A percentile compares a stretch with the other conserved stretches of the same genome.
Evolutionary conservation across 805 yeast genomes (phyloP).

Genomic region (Brettanomyces sp.): DNA sequence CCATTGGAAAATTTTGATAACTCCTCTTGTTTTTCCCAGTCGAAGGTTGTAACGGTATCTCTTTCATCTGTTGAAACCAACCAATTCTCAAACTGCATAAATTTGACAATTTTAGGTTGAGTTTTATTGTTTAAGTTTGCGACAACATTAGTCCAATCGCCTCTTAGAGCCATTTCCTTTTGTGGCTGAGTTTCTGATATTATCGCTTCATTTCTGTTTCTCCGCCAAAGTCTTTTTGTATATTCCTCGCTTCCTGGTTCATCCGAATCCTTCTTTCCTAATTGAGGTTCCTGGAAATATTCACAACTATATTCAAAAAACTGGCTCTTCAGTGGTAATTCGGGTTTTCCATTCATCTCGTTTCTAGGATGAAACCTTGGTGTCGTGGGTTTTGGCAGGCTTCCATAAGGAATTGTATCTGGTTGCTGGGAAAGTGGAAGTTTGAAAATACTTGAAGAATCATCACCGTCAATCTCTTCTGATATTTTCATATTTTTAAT

Average conservation of each 20-base stretch:
- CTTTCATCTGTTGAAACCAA: conserved; percentile 74
- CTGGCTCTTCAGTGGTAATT: conserved; percentile 47
- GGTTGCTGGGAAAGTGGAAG: conserved; percentile 16
- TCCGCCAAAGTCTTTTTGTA: conserved; percentile 75
- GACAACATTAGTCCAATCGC: conserved; percentile 70
- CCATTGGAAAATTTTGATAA: conserved; percentile 70
- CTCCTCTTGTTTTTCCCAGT: conserved; percentile 60
- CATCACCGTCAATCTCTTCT: conserved; percentile 13
- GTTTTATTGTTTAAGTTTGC: conserved; percentile 59
- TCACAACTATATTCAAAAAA: conserved; percentile 75
- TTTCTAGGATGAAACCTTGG: conserved; percentile 39
- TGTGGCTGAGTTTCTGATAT: conserved; percentile 87
- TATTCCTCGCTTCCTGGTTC: conserved; percentile 89
- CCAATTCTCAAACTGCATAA: conserved; percentile 86
- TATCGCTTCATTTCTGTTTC: conserved; percentile 78
- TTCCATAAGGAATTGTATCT: conserved; percentile 25
- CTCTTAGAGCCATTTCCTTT: conserved; percentile 70
- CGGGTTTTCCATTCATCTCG: conserved; percentile 27
- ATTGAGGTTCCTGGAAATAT: conserved; percentile 93
- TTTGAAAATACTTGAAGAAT: conserved; percentile 14
- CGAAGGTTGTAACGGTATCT: conserved; percentile 78
- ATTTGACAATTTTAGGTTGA: conserved; percentile 69
- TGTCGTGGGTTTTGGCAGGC: conserved; percentile 45
- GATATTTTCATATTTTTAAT: conserved; percentile 16
- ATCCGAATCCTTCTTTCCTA: conserved; percentile 74